Conservation (phyloP, 441 rosid species). For the Arabidopsis lyrata region DNA sequence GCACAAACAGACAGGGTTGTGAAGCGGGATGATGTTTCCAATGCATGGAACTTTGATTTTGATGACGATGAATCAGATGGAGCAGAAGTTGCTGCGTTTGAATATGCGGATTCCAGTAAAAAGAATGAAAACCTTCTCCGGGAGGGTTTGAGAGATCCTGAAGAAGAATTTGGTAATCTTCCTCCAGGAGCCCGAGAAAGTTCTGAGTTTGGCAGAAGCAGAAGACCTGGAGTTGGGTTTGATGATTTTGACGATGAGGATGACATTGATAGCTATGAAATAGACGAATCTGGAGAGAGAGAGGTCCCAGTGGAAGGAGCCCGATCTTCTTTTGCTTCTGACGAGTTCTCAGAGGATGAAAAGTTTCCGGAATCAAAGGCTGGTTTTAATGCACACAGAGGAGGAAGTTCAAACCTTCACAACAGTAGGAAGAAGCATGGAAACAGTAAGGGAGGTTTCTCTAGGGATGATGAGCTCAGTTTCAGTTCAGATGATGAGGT, state of each 20-base stretch:
- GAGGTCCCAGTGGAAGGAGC: conserved; percentile 42
- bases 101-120: conserved; percentile 73
- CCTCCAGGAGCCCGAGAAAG: conserved; percentile 50
- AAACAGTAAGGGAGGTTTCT: conserved; percentile 46
- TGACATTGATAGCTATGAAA: conserved; percentile 88
- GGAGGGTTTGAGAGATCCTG: conserved; percentile 53
- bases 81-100: conserved; percentile 93
- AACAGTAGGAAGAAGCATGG: conserved; percentile 45
- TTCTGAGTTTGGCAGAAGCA: conserved; percentile 51
- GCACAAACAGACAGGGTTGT: conserved; percentile 52
- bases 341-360: conserved; percentile 53
- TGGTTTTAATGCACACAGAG: conserved; percentile 36
- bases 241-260: conserved; percentile 90
- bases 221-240: conserved; percentile 64
- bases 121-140: conserved; percentile 47
- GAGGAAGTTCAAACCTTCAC: conserved; percentile 43
- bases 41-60: conserved; percentile 96
- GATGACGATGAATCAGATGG: conserved; percentile 98
- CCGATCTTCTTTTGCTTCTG: conserved; percentile 40
- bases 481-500: conserved; percentile 65
- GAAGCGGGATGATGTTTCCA: conserved; percentile 65
- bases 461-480: conserved; percentile 59
- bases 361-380: conserved; percentile 55
- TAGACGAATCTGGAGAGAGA: conserved; percentile 56
- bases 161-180: conserved; percentile 48